A percentile compares a stretch with the other conserved stretches of the same genome.
Evolutionary conservation across 129 eudicot genomes (phyloP).

Genomic region (Flaveria bidentis): DNA sequence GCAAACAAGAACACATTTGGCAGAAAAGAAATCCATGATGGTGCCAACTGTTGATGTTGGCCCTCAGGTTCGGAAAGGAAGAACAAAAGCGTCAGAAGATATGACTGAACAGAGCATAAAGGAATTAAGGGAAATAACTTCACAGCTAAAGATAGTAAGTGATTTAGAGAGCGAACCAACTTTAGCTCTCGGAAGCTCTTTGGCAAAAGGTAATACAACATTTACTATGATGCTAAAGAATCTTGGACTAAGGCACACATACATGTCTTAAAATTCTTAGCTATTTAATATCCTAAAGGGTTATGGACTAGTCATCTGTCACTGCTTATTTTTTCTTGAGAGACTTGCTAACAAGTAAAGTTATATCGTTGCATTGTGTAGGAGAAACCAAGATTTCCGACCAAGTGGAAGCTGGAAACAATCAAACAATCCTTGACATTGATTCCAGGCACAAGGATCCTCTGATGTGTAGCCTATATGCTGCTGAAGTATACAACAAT

Average conservation of each 20-base stretch:
- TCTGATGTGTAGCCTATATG: slow-evolving; percentile 79
- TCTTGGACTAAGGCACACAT: slow-evolving; percentile 1
- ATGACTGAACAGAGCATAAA: slow-evolving; percentile 42
- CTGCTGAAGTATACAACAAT: slow-evolving; percentile 58
- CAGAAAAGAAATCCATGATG: slow-evolving; percentile 46
- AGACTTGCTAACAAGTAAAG: neutral
- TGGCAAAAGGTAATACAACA: slow-evolving; percentile 23
- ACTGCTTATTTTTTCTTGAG: slow-evolving; percentile 9
- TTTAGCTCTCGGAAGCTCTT: slow-evolving; percentile 26
- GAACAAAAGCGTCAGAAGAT: slow-evolving; percentile 42
- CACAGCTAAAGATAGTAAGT: slow-evolving; percentile 25
- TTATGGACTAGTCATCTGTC: slow-evolving; percentile 9
- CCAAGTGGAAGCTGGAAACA: slow-evolving; percentile 42
- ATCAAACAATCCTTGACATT: slow-evolving; percentile 49
- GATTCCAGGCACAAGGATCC: slow-evolving; percentile 81
- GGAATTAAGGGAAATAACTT: slow-evolving; percentile 44
- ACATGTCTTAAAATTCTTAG: neutral
- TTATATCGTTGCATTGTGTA: slow-evolving; percentile 24
- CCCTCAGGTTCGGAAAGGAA: slow-evolving; percentile 30
- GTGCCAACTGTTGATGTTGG: slow-evolving; percentile 36
- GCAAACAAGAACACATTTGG: slow-evolving; percentile 42
- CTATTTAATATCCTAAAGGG: neutral
- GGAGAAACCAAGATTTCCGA: slow-evolving; percentile 37
- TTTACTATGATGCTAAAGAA: neutral
- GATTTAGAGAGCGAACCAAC: slow-evolving; percentile 29